Evolutionary conservation across 2,329 filamentous ascomycete genomes (phyloP).

Genomic region (Aspergillus japonicus): DNA sequence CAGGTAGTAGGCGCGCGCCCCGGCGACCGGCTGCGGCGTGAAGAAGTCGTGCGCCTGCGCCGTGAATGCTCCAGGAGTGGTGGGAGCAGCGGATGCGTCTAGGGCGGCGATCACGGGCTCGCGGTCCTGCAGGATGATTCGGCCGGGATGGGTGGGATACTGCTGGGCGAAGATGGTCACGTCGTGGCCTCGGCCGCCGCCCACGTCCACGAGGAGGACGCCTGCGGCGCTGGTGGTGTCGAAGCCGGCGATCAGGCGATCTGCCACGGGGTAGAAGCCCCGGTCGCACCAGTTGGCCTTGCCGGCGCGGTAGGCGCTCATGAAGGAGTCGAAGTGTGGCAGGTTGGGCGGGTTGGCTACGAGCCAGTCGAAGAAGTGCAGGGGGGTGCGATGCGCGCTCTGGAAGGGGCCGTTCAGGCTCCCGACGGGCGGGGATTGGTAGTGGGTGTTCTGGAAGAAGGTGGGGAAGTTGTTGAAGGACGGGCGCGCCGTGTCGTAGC

Average conservation of each 20-base stretch:
- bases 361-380: constrained; percentile 41
- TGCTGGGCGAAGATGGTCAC: constrained; percentile 34
- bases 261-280: constrained; percentile 27
- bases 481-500: constrained; percentile 38
- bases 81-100: not conserved
- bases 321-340: constrained; percentile 37
- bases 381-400: constrained; percentile 34
- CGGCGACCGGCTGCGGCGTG: constrained; percentile 47
- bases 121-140: constrained; percentile 10
- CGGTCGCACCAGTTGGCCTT: constrained; percentile 39
- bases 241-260: constrained; percentile 21
- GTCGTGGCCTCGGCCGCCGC: constrained; percentile 44
- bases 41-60: constrained; percentile 48
- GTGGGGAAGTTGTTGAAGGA: constrained; percentile 36
- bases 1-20: constrained; percentile 33
- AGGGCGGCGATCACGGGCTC: constrained; percentile 15
- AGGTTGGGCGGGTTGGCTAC: constrained; percentile 37
- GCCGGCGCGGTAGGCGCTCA: constrained; percentile 40
- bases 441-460: constrained; percentile 33
- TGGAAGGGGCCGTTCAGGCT: constrained; percentile 39
- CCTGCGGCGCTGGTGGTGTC: not conserved
- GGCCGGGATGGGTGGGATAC: constrained; percentile 25
- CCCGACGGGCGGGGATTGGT: constrained; percentile 25
- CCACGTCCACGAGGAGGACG: constrained; percentile 43
- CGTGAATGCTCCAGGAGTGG: constrained; percentile 13